Evolutionary conservation across 257 asterid species (phyloP), one percentile per base, ranked within the genome.

Genomic region (Rauvolfia tetraphylla): DNA sequence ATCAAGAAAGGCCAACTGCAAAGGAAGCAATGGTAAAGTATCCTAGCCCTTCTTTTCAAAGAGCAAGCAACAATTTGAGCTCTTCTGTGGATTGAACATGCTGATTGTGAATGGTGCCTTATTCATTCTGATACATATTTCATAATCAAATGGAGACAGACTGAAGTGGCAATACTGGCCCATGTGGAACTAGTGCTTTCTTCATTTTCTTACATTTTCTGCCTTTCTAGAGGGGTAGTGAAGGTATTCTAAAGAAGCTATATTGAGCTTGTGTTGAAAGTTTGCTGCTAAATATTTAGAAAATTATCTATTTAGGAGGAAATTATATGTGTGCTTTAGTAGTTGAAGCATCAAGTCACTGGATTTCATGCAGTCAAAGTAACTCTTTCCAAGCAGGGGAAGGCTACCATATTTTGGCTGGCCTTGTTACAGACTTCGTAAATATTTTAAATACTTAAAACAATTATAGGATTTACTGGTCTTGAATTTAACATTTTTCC

Each of bases 1-100:
- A 94, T 85, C 97, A 90, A 82, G 98, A 92, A 75, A 82, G 98
- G 85, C 98, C 95, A 41, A 92, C 98, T 51, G 97, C 97, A 5
- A 92, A 94, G 81, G 98, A 92, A 88, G 98, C 97, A 76, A 94
- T 94, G 98, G 98, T 92, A 87, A 81, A 39, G 46, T 71, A 56
- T 72, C 42, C 23, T 48, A 36, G 39, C 49, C 9, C 69, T 39
- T 48, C 23, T 20, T 48, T 33, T 22, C 58, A 33, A 57, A 46
- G 29, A 34, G 57, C 20, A 12, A 17, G 41, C 20, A 53, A 67
- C 42, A n/a, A 5, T 68, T 36, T 3, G 20, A 22, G 18, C 38
- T 18, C 53, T 46, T 51, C 57, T 3, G 57, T 51, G 23, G 57
- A 51, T 7, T 3, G 13, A 51, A 51, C 15, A 15, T 51, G 57